Conservation (phyloP, 2,329 filamentous ascomycete genomes). For the Fusarium sp. region DNA sequence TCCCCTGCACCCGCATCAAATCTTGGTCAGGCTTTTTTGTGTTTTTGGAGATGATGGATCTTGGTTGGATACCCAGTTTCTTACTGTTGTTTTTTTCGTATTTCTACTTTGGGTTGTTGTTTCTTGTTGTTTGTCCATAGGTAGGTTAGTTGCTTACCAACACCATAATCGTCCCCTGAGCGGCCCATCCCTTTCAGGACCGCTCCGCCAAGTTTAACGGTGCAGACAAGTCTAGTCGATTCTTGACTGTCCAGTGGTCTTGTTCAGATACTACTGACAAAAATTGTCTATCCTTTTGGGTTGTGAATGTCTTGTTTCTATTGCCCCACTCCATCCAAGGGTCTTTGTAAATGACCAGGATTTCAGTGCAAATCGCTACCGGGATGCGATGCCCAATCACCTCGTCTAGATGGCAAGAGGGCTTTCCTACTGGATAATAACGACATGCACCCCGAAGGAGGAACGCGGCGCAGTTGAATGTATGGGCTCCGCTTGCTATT, state of each 20-base stretch:
- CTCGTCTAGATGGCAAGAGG: constrained; percentile 38
- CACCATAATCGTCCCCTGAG: constrained; percentile 4
- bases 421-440: constrained; percentile 49
- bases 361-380: constrained; percentile 43
- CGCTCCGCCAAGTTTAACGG: constrained; percentile 38
- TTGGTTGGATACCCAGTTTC: constrained; percentile 17
- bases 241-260: constrained; percentile 12
- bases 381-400: constrained; percentile 54
- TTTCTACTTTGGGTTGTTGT: constrained; percentile 20
- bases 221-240: background rate
- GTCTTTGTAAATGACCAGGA: constrained; percentile 27
- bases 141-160: background rate
- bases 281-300: background rate
- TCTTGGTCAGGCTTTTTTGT: constrained; percentile 41
- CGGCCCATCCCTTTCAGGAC: constrained; percentile 45
- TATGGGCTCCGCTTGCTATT: constrained; percentile 35
- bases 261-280: background rate
- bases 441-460: constrained; percentile 52
- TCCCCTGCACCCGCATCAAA: constrained; percentile 41
- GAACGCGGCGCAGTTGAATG: constrained; percentile 58
- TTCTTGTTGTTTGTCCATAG: constrained; percentile 28
- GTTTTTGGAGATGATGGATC: constrained; percentile 1
- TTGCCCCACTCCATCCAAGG: constrained; percentile 37
- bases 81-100: constrained; percentile 1
- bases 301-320: background rate